Conservation (phyloP, 2,329 filamentous ascomycete genomes). For the Pestalotiopsis fici region DNA sequence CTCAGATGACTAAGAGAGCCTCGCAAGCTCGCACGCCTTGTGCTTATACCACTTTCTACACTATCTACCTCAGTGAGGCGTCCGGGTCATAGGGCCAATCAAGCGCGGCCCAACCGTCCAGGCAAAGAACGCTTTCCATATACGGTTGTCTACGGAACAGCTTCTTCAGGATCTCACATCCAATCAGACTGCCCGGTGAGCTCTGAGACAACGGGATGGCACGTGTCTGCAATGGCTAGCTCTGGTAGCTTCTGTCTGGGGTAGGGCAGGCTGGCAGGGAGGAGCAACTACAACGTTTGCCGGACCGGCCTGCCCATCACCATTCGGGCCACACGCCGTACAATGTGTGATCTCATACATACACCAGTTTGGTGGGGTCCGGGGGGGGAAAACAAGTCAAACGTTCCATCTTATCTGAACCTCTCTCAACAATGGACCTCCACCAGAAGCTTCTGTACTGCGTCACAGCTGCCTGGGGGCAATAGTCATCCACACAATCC, state of each 20-base stretch:
- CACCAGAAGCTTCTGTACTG: not conserved
- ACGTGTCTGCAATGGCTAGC: not conserved
- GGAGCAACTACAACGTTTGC: constrained; percentile 11
- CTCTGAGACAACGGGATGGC: not conserved
- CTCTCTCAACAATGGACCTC: not conserved
- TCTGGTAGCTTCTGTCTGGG: not conserved
- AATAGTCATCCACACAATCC: not conserved
- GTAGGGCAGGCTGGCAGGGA: not conserved
- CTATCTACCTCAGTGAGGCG: too few species aligned
- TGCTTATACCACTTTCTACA: not conserved
- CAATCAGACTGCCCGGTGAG: not conserved
- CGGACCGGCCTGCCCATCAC: not conserved
- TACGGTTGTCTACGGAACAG: not conserved
- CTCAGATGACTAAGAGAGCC: not conserved
- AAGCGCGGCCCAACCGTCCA: not conserved
- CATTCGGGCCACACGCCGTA: not conserved
- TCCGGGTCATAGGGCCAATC: not conserved
- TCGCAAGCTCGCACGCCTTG: not conserved
- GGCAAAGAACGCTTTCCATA: not conserved
- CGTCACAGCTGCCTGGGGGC: not conserved
- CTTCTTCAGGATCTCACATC: not conserved
- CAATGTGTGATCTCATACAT: constrained; percentile 15
- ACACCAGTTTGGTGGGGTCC: constrained; percentile 7
- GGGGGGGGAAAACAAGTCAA: constrained; percentile 23
- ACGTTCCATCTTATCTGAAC: constrained; percentile 31